Conservation (phyloP, 352 stramenopile genomes). For the Chrysophaeum taylorii region DNA sequence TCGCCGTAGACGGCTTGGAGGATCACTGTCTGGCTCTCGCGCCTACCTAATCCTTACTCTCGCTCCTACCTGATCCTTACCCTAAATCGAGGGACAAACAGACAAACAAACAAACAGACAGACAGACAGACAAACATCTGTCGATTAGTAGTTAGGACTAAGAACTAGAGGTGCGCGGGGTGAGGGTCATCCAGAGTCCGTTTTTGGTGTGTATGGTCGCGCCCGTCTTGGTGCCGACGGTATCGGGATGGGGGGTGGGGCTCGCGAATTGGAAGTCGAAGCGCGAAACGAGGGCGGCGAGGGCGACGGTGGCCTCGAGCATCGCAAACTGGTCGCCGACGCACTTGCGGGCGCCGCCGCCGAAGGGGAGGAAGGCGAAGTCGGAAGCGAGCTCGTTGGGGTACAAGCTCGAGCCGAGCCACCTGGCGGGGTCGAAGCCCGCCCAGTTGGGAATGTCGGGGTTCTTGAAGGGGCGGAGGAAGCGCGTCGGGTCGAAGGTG, state of each 20-base stretch:
- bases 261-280: constrained; percentile 64
- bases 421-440: constrained; percentile 52
- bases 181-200: constrained; percentile 51
- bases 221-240: constrained; percentile 60
- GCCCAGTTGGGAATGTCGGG: constrained; percentile 47
- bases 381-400: constrained; percentile 59
- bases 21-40: too few relatives aligned
- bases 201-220: constrained; percentile 68
- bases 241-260: constrained; percentile 29
- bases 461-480: constrained; percentile 50
- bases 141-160: too few relatives aligned
- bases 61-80: too few relatives aligned
- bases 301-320: constrained; percentile 59
- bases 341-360: constrained; percentile 60
- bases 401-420: constrained; percentile 49
- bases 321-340: constrained; percentile 67
- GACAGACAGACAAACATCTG: too few relatives aligned
- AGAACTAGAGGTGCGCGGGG: neutral
- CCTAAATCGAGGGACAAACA: too few relatives aligned
- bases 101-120: too few relatives aligned
- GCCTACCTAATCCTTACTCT: too few relatives aligned
- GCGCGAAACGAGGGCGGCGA: constrained; percentile 54
- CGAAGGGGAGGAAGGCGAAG: constrained; percentile 66
- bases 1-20: too few relatives aligned
- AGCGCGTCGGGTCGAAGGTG: constrained; percentile 57